phyloP scores from a whole-genome alignment of 768 basidiomycete species.

The Cyclocybe aegerita region DNA sequence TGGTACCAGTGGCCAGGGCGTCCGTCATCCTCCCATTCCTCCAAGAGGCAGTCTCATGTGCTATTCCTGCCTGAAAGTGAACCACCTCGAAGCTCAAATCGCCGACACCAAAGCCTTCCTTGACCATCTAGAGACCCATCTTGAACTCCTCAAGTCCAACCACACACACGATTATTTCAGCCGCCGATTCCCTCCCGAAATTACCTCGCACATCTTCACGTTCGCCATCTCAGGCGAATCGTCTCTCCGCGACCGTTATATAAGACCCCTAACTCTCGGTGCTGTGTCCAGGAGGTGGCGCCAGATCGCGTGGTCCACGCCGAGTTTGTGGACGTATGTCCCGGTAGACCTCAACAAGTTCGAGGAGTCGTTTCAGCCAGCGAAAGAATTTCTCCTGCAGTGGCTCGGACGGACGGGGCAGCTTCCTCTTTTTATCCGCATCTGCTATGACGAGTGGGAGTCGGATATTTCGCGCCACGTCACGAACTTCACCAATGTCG shows the following conservation, averaged over 20 bases:
- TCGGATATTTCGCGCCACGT: too few relatives aligned
- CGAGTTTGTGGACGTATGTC: conserved; percentile 11
- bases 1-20: conserved; percentile 1
- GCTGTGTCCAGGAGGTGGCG: conserved; percentile 12
- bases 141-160: neutral
- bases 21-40: too few relatives aligned
- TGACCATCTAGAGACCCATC: neutral
- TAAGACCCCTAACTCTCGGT: neutral
- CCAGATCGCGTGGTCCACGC: conserved; percentile 3
- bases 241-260: too few relatives aligned
- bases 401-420: too few relatives aligned
- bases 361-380: too few relatives aligned
- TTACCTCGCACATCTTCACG: conserved; percentile 5
- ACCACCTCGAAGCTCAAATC: neutral
- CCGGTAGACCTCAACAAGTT: too few relatives aligned
- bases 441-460: too few relatives aligned
- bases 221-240: neutral
- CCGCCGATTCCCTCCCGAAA: conserved; percentile 5
- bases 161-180: conserved; percentile 2
- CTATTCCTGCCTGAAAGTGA: neutral
- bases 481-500: too few relatives aligned
- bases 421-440: too few relatives aligned
- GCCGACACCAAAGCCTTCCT: neutral
- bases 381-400: too few relatives aligned
- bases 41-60: too few relatives aligned